Conservation (phyloP, 208 protist species). For the Trichomonas vaginalis region DNA sequence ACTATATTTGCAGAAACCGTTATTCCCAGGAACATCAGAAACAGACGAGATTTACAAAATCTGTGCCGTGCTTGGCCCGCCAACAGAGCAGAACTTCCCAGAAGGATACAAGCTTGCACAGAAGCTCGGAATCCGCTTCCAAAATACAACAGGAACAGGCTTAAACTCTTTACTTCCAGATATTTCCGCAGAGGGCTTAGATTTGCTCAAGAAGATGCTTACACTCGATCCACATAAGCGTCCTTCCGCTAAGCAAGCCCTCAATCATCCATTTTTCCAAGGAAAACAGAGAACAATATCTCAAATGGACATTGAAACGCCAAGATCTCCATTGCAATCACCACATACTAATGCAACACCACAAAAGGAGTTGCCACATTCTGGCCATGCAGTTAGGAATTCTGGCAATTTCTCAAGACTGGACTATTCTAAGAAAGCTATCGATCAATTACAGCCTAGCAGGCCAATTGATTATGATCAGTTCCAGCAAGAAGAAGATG, state of each 20-base stretch:
- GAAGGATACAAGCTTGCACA: constrained; percentile 67
- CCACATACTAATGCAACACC: background rate
- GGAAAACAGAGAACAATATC: background rate
- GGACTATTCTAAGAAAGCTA: background rate
- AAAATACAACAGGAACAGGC: constrained; percentile 46
- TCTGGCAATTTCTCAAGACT: background rate
- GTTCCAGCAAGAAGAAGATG: background rate
- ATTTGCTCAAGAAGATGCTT: constrained; percentile 77
- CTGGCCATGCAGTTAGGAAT: background rate
- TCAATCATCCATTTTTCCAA: constrained; percentile 78
- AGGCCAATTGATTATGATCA: background rate
- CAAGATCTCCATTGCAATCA: background rate
- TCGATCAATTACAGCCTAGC: background rate
- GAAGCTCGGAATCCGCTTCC: constrained; percentile 74
- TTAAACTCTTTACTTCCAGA: constrained; percentile 62
- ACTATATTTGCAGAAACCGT: constrained; percentile 56
- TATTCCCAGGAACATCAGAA: constrained; percentile 67
- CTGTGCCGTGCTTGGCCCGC: constrained; percentile 68
- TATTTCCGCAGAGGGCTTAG: constrained; percentile 65
- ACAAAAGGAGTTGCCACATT: background rate
- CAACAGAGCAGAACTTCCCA: constrained; percentile 54
- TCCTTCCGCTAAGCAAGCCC: constrained; percentile 51
- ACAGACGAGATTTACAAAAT: constrained; percentile 86
- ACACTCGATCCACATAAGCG: constrained; percentile 74
- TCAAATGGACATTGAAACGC: background rate